Evolutionary conservation across 2,329 filamentous ascomycete genomes (phyloP), one percentile per base, ranked within the genome.

Genomic region (Pseudophaeomoniella oleicola): DNA sequence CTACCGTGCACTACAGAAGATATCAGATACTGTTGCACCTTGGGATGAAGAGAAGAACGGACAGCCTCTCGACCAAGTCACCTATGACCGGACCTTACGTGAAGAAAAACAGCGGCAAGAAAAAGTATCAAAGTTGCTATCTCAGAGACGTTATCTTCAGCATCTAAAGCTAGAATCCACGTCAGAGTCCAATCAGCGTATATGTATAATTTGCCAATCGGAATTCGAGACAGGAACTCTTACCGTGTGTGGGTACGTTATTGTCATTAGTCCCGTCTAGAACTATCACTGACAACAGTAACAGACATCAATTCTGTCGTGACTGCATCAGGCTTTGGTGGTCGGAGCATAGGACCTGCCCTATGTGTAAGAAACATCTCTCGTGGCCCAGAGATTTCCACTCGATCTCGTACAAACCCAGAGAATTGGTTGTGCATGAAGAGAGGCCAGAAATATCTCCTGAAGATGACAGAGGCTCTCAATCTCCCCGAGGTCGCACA

Each of bases 281-380:
- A n/a, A n/a, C n/a, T n/a, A n/a, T n/a, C n/a, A n/a, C n/a, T n/a
- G n/a, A n/a, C n/a, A n/a, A n/a, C n/a, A n/a, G n/a, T n/a, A n/a
- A n/a, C n/a, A n/a, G n/a, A n/a, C n/a, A n/a, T n/a, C 75, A 85
- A 44, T 96, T 86, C 53, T 94, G 88, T 62, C 86, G 84, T 49
- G 81, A 84, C 17, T 96, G 90, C 55, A 78, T 96, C 46, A 66
- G 68, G 27, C 47, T 75, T 10, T 96, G 90, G 90, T 84, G 80
- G 62, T 67, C 64, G 39, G 66, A 72, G 19, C 77, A 86, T 46
- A 71, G 67, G 13, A 88, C 73, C 36, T 96, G 88, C 47, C 88
- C 88, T 0, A 69, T 84, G 4, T 98, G 90, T 65, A 94, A 94
- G 54, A 71, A 67, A 32, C 64, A 62, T 2, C 62, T 96, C 4